Evolutionary conservation across 495 filamentous ascomycete genomes (phyloP).

Genomic region (Pseudoneurospora amorphoporcata): DNA sequence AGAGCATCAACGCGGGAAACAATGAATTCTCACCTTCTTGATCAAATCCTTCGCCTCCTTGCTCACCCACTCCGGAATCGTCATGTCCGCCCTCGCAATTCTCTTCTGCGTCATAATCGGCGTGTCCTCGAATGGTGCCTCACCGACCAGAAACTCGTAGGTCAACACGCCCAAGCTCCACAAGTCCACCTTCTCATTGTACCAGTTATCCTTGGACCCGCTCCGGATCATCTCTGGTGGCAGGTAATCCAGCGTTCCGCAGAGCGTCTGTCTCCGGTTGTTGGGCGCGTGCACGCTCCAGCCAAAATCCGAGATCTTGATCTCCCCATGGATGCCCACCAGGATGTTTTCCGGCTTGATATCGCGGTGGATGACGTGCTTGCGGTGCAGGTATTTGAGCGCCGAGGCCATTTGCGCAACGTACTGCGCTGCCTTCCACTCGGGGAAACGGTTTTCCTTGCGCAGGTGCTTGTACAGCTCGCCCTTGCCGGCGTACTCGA

Average conservation of each 20-base stretch:
- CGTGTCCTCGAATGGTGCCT: conserved; percentile 94
- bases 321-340: conserved; percentile 92
- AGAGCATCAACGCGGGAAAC: background rate
- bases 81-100: conserved; percentile 86
- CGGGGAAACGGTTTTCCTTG: conserved; percentile 77
- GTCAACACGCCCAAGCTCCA: conserved; percentile 94
- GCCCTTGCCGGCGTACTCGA: conserved; percentile 91
- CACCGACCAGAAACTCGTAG: conserved; percentile 92
- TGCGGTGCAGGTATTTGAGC: conserved; percentile 84
- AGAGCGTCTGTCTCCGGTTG: conserved; percentile 88
- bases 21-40: conserved; percentile 54
- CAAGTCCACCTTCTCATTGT: conserved; percentile 90
- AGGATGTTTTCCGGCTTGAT: conserved; percentile 99
- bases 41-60: conserved; percentile 88
- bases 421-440: conserved; percentile 94
- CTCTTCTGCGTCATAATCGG: conserved; percentile 89
- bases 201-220: conserved; percentile 69
- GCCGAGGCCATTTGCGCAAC: conserved; percentile 98
- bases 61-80: conserved; percentile 80
- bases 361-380: conserved; percentile 97
- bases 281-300: conserved; percentile 98
- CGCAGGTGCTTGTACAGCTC: conserved; percentile 96
- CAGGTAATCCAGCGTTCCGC: conserved; percentile 93
- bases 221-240: conserved; percentile 94
- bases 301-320: conserved; percentile 97